phyloP scores from a whole-genome alignment of 2,329 filamentous ascomycete species.

The Phoma herbarum region DNA sequence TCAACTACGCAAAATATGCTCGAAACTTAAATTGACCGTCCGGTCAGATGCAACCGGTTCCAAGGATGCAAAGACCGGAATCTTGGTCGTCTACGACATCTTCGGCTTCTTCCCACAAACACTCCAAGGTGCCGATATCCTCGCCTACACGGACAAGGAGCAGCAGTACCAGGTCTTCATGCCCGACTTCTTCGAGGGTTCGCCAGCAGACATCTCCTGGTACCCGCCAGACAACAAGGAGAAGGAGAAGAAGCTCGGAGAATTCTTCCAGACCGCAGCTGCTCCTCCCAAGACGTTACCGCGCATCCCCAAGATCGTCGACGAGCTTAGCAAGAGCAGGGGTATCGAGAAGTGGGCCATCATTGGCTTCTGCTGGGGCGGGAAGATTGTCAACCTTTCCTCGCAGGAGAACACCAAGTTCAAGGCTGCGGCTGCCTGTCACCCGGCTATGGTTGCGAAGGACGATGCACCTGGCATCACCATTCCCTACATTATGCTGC shows the following conservation, averaged over 20 bases:
- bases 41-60: slow-evolving; percentile 63
- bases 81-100: slow-evolving; percentile 69
- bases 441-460: slow-evolving; percentile 69
- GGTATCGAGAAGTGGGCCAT: slow-evolving; percentile 66
- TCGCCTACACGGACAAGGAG: slow-evolving; percentile 70
- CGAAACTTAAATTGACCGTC: slow-evolving; percentile 1
- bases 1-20: slow-evolving; percentile 2
- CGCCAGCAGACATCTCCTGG: slow-evolving; percentile 70
- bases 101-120: slow-evolving; percentile 72
- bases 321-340: slow-evolving; percentile 60
- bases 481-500: slow-evolving; percentile 66
- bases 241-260: slow-evolving; percentile 66
- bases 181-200: slow-evolving; percentile 88
- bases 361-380: slow-evolving; percentile 69
- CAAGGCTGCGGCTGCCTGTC: slow-evolving; percentile 65
- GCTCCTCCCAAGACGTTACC: slow-evolving; percentile 66
- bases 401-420: slow-evolving; percentile 62
- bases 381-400: slow-evolving; percentile 65
- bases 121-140: slow-evolving; percentile 70
- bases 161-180: slow-evolving; percentile 85
- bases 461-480: slow-evolving; percentile 64
- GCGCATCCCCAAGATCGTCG: slow-evolving; percentile 63
- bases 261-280: slow-evolving; percentile 66
- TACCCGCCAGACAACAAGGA: slow-evolving; percentile 68
- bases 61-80: slow-evolving; percentile 63